phyloP scores from a whole-genome alignment of 495 filamentous ascomycete genomes.

The Daldinia bambusicola region DNA sequence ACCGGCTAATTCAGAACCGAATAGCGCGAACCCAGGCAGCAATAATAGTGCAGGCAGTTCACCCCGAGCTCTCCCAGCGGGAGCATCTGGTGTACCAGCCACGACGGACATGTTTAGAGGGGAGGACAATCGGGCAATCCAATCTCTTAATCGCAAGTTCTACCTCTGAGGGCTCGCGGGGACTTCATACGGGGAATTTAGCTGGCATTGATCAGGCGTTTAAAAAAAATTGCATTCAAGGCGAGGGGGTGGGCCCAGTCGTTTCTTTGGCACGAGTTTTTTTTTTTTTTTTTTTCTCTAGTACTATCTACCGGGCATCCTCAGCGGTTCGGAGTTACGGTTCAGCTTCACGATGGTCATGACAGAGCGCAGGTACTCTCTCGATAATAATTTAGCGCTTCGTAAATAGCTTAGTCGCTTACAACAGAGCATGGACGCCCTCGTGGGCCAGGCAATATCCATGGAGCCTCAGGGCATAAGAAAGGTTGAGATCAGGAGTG shows the following conservation, averaged over 20 bases:
- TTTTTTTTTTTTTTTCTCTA: conserved; percentile 22
- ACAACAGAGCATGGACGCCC: conserved; percentile 21
- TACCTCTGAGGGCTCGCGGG: conserved; percentile 33
- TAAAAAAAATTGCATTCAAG: conserved; percentile 23
- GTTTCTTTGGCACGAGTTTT: conserved; percentile 17
- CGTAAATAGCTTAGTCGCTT: conserved; percentile 26
- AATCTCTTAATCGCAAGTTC: conserved; percentile 69
- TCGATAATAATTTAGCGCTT: conserved; percentile 11
- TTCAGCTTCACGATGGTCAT: conserved; percentile 22
- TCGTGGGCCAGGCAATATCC: conserved; percentile 17
- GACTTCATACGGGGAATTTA: background rate
- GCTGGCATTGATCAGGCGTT: conserved; percentile 43
- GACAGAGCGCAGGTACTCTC: conserved; percentile 13
- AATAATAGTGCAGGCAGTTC: conserved; percentile 52
- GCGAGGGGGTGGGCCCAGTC: conserved; percentile 10
- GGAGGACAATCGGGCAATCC: conserved; percentile 73
- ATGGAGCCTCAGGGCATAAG: conserved; percentile 23
- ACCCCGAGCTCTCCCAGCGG: conserved; percentile 51
- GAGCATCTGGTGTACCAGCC: conserved; percentile 49
- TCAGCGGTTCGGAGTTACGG: conserved; percentile 34
- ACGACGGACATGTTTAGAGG: conserved; percentile 61
- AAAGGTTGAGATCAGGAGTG: conserved; percentile 5
- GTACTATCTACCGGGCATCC: conserved; percentile 21
- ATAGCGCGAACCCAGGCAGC: conserved; percentile 51
- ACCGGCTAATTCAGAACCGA: conserved; percentile 52